Base-by-base conservation (phyloP, 208 protist species). In the Acanthamoeba culbertsoni region DNA sequence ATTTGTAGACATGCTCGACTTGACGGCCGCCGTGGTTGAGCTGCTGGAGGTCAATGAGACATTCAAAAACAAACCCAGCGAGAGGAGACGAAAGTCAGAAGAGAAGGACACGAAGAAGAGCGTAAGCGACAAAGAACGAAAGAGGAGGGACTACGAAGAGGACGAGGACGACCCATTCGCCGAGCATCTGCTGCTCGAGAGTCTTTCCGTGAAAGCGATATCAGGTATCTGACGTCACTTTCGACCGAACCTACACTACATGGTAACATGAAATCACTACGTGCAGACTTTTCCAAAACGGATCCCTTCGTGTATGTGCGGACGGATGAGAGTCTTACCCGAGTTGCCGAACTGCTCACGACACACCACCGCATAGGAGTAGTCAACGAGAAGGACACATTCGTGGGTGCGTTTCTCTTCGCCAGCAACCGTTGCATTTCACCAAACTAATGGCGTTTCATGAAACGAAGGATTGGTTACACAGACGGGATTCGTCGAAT, bases 281-380 rank as follows among this genome's bases (percentile, higher is more conserved):
- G n/a, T n/a, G n/a, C 46, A 84, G 73, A 84, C 46, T 84, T 84
- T 26, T 84, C 73, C n/a, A 33, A 84, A 33, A 84, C 43, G 73
- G 73, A 84, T 40, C 73, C 73, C n/a, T 84, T 84, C 46, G 51
- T 84, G 2, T 84, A 33, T 7, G 73, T 84, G 43, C 4, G 46
- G 26, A 55, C 28, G n/a, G 37, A 84, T 16, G 73, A 84, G 23
- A 84, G 46, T 40, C 46, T 84, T 6, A 31, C 46, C 42, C 43
- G 28, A 31, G 73, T 84, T 10, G 73, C 73, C 46, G 37, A 84
- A 20, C 73, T 48, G 73, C 73, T 84, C 28, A 14, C 18, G 46
- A 55, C 23, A 1, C 37, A 84, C 73, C 73, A 84, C 73, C 42
- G 73, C 42, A 55, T 84, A 23, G 73, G 43, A 14, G 73, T 84